Evolutionary conservation across 2,329 filamentous ascomycete genomes (phyloP), one percentile per base, ranked within the genome.

Genomic region (Dactylellina drechsleri): DNA sequence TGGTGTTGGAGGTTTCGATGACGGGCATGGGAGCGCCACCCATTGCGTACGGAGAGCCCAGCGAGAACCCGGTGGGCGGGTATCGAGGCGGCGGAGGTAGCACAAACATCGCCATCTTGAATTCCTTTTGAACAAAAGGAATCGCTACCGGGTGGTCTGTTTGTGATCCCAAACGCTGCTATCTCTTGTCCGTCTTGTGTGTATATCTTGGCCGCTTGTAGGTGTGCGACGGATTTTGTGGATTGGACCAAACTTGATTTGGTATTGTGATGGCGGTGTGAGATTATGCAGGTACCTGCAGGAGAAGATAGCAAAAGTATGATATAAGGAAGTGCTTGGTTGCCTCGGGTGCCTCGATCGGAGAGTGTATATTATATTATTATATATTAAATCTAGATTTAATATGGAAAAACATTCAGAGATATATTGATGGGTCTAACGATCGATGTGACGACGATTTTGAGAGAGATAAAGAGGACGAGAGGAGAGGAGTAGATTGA

Each of bases 1-100:
- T 84, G 45, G 89, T 90, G 81, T 98, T 99, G 83, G 95, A 96
- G 64, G 94, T 97, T 86, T 99, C 95, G 80, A 97, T 90, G 82
- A 96, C 88, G 43, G 91, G 90, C 43, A 88, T 85, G 60, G 88
- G 85, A 81, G 90, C 86, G 76, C 89, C 89, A 80, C 89, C 87
- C 77, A 88, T 88, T 65, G 90, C 86, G 77, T 88, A 88, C 79
- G 90, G 89, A 84, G 91, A 91, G 54, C 59, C 72, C 43, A 68
- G 56, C 82, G 91, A 91, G 77, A 90, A 88, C 80, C 88, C 86
- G 80, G 88, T 87, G 78, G 88, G 87, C 67, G 92, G 90, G 84
- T 96, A 97, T 82, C 93, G 89, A 74, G 91, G 90, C 76, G 92
- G 92, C 77, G 93, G 93, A 74, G 93, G 92, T 79, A 88, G 88